Evolutionary conservation across 495 filamentous ascomycete genomes (phyloP).

Genomic region (Durotheca rogersii): DNA sequence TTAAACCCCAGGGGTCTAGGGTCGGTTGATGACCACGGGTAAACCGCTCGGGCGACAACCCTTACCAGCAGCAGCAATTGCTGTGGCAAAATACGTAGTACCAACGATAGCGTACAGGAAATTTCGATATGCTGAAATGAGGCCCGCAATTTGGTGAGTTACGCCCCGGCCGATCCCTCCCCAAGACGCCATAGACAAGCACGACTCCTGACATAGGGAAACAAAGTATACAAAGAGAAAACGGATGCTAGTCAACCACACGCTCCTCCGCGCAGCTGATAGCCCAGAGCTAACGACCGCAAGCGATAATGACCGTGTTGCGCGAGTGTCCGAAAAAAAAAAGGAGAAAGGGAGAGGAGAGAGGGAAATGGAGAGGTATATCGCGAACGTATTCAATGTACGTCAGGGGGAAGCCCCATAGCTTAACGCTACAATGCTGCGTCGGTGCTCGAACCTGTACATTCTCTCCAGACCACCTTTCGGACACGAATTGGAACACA

Average conservation of each 20-base stretch:
- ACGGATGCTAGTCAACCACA: not conserved
- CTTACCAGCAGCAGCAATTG: no score
- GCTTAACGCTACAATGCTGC: no score
- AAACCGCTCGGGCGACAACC: no score
- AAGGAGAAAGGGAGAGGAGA: conserved; percentile 17
- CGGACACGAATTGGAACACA: no score
- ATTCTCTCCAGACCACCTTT: no score
- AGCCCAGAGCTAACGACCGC: conserved; percentile 4
- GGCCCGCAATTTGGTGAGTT: not conserved
- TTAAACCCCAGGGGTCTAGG: no score
- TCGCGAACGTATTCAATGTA: no score
- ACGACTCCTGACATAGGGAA: conserved; percentile 1
- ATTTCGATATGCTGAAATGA: not conserved
- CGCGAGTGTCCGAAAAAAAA: no score
- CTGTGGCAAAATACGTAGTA: not conserved
- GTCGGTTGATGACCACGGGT: no score
- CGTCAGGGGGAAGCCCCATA: no score
- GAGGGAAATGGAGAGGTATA: not conserved
- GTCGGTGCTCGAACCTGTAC: no score
- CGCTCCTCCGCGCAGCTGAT: no score
- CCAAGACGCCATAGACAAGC: not conserved
- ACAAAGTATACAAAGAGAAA: conserved; percentile 11
- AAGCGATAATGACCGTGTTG: conserved; percentile 27
- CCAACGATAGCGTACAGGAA: not conserved
- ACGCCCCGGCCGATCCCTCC: not conserved